Base-by-base conservation (phyloP, 1,139 yeast species). In the Geotrichum aggregatum region DNA sequence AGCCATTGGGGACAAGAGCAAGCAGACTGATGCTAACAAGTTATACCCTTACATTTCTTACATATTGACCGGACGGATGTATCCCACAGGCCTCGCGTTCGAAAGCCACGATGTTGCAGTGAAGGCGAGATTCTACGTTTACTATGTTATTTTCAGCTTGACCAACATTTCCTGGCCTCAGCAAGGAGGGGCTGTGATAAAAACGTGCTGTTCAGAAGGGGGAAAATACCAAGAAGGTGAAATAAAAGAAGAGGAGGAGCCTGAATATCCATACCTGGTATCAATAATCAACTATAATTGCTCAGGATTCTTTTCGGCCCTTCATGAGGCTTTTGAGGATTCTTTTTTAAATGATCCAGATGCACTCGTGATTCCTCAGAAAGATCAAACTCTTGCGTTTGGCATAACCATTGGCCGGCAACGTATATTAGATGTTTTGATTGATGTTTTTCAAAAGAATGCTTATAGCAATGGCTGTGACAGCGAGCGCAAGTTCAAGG, bases 321-420 rank as follows among this genome's bases (percentile, higher is more conserved):
- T 87, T 56, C 84, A 87, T 63, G 94, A 85, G 63, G 86, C 83
- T 30, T 83, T 87, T 64, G 95, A 87, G 63, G 92, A 86, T 61
- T 70, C 83, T 0, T 72, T 76, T 44, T 65, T 87, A 52, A 87
- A 87, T 47, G 68, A 63, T 43, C 57, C 57, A n/a, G 57, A 58
- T 5, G 16, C 44, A 7, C 14, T 24, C 4, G 18, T 40, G 24
- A 13, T 49, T 10, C 44, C 54, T 8, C 24, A 35, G 22, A 11
- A 33, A 6, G 49, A 50, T 35, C 48, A 47, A 22, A 42, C 49
- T 2, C 19, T 41, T 3, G 31, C 39, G 2, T 44, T 40, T 50
- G 49, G 46, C 2, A 16, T 21, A 31, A n/a, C 66, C 2, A 66
- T 81, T n/a, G 79, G 72, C 50, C 72, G 94, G 16, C 94, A 85